Evolutionary conservation across 2,329 filamentous ascomycete genomes (phyloP).

Genomic region (Dactylellina leptospora): DNA sequence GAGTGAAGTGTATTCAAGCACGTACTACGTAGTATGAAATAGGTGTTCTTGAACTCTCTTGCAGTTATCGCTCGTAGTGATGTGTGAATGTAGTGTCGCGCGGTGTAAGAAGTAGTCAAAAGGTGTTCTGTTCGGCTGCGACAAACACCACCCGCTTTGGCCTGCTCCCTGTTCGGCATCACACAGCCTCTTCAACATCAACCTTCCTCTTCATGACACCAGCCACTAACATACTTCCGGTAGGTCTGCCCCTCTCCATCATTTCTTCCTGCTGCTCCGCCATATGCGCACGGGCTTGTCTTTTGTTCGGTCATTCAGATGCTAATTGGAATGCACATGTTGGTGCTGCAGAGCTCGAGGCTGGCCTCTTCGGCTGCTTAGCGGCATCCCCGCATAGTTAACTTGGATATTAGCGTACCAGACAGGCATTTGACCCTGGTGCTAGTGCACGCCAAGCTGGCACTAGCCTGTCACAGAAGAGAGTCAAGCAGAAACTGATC

Average conservation of each 20-base stretch:
- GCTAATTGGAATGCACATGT: neutral
- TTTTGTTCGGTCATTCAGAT: neutral
- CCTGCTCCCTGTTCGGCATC: conserved; percentile 19
- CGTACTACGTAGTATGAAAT: no score
- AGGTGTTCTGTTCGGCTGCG: conserved; percentile 13
- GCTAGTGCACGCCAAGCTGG: conserved; percentile 19
- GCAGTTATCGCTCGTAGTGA: neutral
- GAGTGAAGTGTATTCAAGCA: no score
- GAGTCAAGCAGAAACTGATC: neutral
- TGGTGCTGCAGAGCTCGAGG: neutral
- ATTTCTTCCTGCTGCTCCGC: neutral
- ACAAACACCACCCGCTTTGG: conserved; percentile 16
- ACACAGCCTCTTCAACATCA: conserved; percentile 23
- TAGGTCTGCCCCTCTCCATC: conserved; percentile 35
- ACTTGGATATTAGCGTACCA: neutral
- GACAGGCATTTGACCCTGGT: conserved; percentile 16
- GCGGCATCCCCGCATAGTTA: conserved; percentile 31
- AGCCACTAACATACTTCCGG: conserved; percentile 18
- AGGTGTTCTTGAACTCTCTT: no score
- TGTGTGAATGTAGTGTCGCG: neutral
- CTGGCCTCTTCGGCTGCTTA: conserved; percentile 18
- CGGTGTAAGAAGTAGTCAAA: neutral
- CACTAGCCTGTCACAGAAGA: neutral
- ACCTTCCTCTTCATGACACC: conserved; percentile 14
- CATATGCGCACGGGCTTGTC: neutral